These are phyloP conservation scores for Dendrostoma leiphaemia DNA, from an alignment of 2,329 filamentous ascomycete species.

Conservation along the genomic window DNA sequence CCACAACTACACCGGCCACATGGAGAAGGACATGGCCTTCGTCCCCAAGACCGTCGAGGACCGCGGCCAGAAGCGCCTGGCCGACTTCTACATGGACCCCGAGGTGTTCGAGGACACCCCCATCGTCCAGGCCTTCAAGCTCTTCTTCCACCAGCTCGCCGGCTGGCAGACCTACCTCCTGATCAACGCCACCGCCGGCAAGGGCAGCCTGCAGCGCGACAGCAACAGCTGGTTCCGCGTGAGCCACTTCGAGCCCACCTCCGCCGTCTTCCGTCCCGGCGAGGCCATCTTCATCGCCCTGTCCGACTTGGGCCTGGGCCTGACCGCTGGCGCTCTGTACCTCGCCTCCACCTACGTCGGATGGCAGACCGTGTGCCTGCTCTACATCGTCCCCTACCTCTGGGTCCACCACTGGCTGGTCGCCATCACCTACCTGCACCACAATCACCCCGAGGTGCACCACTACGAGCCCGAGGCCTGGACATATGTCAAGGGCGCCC, in stretches of 20 bases:
- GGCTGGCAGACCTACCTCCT: constrained; percentile 65
- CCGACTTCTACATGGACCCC: constrained; percentile 41
- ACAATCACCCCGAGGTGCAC: constrained; percentile 60
- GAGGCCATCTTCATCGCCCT: constrained; percentile 56
- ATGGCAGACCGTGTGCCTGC: constrained; percentile 52
- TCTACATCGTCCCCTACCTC: constrained; percentile 64
- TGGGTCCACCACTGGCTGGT: constrained; percentile 74
- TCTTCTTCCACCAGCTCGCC: constrained; percentile 61
- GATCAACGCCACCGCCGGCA: constrained; percentile 53
- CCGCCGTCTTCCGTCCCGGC: constrained; percentile 57
- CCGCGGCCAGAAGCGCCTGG: constrained; percentile 32
- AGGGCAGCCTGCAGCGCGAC: constrained; percentile 45
- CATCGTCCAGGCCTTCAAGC: constrained; percentile 49
- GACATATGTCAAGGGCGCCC: constrained; percentile 61
- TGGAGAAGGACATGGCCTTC: constrained; percentile 66
- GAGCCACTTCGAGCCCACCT: constrained; percentile 61
- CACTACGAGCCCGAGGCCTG: constrained; percentile 59
- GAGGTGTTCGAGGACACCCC: constrained; percentile 65
- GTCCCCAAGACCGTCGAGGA: constrained; percentile 49
- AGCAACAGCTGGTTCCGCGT: constrained; percentile 37
- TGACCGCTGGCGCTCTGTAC: constrained; percentile 51
- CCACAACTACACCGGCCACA: constrained; percentile 66
- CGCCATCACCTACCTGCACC: constrained; percentile 73
- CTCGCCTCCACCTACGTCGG: constrained; percentile 52
- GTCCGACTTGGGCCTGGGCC: constrained; percentile 58